Evolutionary conservation across 2,329 filamentous ascomycete species (phyloP), one percentile per base, ranked within the genome.

Genomic region (Ascochyta fabae): DNA sequence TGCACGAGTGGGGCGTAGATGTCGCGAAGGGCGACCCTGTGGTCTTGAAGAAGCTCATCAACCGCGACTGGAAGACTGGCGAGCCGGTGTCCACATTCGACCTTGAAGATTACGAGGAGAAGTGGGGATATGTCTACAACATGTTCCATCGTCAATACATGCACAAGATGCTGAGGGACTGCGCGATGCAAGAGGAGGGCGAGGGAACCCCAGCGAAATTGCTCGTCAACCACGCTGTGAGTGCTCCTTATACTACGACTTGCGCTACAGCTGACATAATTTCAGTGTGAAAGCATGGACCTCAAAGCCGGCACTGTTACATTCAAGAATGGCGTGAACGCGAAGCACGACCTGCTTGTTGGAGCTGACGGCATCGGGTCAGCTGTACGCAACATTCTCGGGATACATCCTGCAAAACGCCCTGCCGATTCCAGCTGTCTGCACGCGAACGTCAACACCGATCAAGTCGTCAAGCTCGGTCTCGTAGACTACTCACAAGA

Each of bases 141-240:
- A 88, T 88, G 85, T 89, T 89, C 62, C 87, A 89, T 66, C 79
- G 87, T 0, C 84, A 88, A 65, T 81, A 88, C 58, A 89, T 89
- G 87, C 87, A 89, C 62, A 68, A 77, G 6, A 88, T 89, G 86
- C 71, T 89, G 23, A 86, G 83, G 76, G 84, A 88, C 19, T 77
- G 79, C 45, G 87, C 86, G 0, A 52, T 84, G 56, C 79, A 81
- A 34, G 71, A 78, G 35, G 70, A 78, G 40, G 86, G 86, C 0
- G 75, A 80, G 36, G 86, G 86, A 0, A 71, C 57, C 1, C 84
- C 86, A 0, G 84, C 78, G 0, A 80, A 75, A 59, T 67, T 89
- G 2, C 50, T 80, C 1, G 81, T 88, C 0, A 86, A 89, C 57
- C 81, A 88, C 69, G 77, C 58, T 24, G 66, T 66, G 57, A 58